phyloP scores from a whole-genome alignment of 352 stramenopile genomes.

The Globisporangium uncinulatum region DNA sequence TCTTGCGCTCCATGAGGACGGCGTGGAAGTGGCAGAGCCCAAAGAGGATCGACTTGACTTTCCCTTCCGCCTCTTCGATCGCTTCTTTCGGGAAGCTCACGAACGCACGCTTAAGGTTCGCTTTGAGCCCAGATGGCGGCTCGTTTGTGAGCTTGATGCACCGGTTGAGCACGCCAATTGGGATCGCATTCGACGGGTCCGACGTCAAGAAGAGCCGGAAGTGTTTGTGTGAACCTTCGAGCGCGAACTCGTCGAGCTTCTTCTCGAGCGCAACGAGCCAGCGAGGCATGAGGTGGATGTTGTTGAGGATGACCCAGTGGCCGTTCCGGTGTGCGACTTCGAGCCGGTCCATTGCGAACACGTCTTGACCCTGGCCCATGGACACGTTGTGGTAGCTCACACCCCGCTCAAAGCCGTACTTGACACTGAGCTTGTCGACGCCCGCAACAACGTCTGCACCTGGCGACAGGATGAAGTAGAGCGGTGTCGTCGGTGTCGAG shows the following conservation, averaged over 20 bases:
- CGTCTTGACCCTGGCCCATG: slow-evolving; percentile 96
- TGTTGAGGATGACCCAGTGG: slow-evolving; percentile 98
- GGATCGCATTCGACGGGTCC: slow-evolving; percentile 91
- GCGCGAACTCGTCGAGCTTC: slow-evolving; percentile 95
- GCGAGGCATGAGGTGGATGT: slow-evolving; percentile 96
- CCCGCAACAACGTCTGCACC: slow-evolving; percentile 94
- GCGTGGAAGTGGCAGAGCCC: slow-evolving; percentile 97
- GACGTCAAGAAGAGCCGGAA: slow-evolving; percentile 95
- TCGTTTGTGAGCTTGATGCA: slow-evolving; percentile 98
- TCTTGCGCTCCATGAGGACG: slow-evolving; percentile 97
- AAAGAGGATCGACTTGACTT: slow-evolving; percentile 97
- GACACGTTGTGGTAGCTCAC: slow-evolving; percentile 97
- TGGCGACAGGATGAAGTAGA: slow-evolving; percentile 97
- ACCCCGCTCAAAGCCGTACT: slow-evolving; percentile 95
- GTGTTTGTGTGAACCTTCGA: slow-evolving; percentile 91
- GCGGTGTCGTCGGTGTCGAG: slow-evolving; percentile 92
- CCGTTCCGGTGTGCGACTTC: slow-evolving; percentile 94
- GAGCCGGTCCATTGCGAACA: slow-evolving; percentile 94
- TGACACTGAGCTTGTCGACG: slow-evolving; percentile 92
- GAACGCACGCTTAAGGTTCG: slow-evolving; percentile 96
- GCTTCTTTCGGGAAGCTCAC: slow-evolving; percentile 95
- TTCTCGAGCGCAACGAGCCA: slow-evolving; percentile 97
- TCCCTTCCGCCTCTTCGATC: slow-evolving; percentile 94
- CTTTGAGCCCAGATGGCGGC: slow-evolving; percentile 92
- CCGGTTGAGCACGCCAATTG: slow-evolving; percentile 93